Percentiles rank a stretch among this genome's conserved stretches.
These are phyloP conservation scores for Aspergillus taichungensis DNA, from an alignment of 495 filamentous ascomycete genomes.

Conservation along the genomic window DNA sequence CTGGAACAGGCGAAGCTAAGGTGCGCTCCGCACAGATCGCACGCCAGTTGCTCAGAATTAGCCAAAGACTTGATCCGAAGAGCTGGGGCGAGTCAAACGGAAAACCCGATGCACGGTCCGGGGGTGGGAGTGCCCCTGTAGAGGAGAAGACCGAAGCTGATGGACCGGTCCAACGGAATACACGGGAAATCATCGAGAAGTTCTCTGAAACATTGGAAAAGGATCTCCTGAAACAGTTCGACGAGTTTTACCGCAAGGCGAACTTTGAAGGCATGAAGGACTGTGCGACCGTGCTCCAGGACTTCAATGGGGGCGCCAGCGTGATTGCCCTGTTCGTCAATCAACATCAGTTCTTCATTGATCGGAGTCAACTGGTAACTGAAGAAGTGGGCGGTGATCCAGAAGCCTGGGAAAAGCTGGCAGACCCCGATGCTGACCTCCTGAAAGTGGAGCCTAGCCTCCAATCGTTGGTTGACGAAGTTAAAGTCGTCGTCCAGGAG, in stretches of 20 bases:
- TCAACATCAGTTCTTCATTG: slow-evolving; percentile 98
- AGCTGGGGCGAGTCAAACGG: slow-evolving; percentile 56
- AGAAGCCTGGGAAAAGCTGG: slow-evolving; percentile 81
- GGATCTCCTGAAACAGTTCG: slow-evolving; percentile 90
- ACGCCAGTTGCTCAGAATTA: slow-evolving; percentile 78
- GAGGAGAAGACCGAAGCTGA: slow-evolving; percentile 29
- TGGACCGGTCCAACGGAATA: slow-evolving; percentile 47
- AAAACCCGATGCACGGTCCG: slow-evolving; percentile 48
- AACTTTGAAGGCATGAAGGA: slow-evolving; percentile 96
- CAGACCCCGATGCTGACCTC: slow-evolving; percentile 87
- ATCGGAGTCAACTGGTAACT: slow-evolving; percentile 77
- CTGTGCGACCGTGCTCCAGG: slow-evolving; percentile 85
- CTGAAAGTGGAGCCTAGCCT: slow-evolving; percentile 87
- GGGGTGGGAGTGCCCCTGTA: slow-evolving; percentile 25
- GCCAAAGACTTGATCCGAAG: slow-evolving; percentile 67
- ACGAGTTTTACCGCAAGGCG: slow-evolving; percentile 85
- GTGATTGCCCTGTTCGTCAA: slow-evolving; percentile 96
- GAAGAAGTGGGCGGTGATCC: slow-evolving; percentile 81
- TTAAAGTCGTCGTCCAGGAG: slow-evolving; percentile 91
- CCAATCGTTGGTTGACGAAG: slow-evolving; percentile 85
- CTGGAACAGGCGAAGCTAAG: slow-evolving; percentile 76
- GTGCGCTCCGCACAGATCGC: slow-evolving; percentile 85
- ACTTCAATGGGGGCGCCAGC: slow-evolving; percentile 92
- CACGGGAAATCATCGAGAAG: slow-evolving; percentile 87
- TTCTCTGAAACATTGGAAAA: slow-evolving; percentile 95